These are phyloP conservation scores for Wickerhamiella spandovensis DNA, from an alignment of 805 yeast genomes.

Conservation along the genomic window DNA sequence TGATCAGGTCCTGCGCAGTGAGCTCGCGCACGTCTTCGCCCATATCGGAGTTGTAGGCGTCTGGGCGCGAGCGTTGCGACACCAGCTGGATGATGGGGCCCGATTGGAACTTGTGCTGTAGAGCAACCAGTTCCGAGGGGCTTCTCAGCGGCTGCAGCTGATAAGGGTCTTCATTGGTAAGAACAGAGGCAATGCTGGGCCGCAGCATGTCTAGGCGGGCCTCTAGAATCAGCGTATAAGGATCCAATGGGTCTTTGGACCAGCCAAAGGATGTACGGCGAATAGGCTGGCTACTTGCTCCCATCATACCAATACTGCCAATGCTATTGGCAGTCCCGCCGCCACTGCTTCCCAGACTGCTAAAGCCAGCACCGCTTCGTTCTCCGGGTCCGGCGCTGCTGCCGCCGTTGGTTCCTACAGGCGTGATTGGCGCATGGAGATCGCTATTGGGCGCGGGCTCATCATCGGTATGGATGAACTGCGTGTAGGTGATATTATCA, in stretches of 20 bases:
- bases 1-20: constrained; percentile 18
- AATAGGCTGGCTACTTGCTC: neutral
- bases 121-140: constrained; percentile 2
- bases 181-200: constrained; percentile 20
- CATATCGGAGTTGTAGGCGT: constrained; percentile 18
- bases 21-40: constrained; percentile 4
- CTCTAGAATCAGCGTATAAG: constrained; percentile 26
- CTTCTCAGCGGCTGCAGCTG: neutral
- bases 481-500: constrained; percentile 51
- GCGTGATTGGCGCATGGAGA: constrained; percentile 6
- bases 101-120: constrained; percentile 1
- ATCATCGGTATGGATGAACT: constrained; percentile 38
- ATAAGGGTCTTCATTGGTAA: constrained; percentile 7
- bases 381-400: constrained; percentile 1
- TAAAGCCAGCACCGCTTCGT: neutral
- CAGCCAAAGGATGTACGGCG: constrained; percentile 28
- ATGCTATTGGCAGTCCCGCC: no score
- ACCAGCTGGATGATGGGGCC: constrained; percentile 22
- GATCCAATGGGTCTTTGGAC: constrained; percentile 22
- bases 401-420: constrained; percentile 18
- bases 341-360: no score
- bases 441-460: constrained; percentile 5
- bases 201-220: constrained; percentile 24
- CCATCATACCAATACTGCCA: no score
- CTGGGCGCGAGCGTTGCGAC: constrained; percentile 27